These are phyloP conservation scores for Amanita muscaria DNA, from an alignment of 768 basidiomycete genomes.

Conservation along the genomic window DNA sequence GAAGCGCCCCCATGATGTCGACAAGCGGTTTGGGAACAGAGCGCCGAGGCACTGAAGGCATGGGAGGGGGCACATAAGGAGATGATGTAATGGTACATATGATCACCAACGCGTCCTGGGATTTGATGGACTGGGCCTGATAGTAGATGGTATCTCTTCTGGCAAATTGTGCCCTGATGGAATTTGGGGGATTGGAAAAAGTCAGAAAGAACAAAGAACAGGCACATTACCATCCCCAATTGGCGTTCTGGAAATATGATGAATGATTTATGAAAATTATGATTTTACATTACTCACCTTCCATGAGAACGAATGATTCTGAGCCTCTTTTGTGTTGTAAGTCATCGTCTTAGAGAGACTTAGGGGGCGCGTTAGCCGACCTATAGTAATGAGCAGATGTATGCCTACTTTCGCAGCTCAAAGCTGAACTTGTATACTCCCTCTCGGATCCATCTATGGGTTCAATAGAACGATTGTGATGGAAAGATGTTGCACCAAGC, in stretches of 20 bases:
- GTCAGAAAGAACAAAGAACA: background rate
- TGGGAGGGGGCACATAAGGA: constrained; percentile 38
- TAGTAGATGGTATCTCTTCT: constrained; percentile 64
- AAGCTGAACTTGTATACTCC: constrained; percentile 83
- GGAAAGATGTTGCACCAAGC: constrained; percentile 16
- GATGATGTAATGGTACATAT: constrained; percentile 72
- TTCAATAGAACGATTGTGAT: background rate
- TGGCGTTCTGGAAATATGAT: constrained; percentile 47
- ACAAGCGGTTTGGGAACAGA: constrained; percentile 60
- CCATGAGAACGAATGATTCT: constrained; percentile 74
- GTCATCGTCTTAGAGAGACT: constrained; percentile 37
- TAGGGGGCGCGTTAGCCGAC: background rate
- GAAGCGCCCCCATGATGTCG: constrained; percentile 60
- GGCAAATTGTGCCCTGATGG: constrained; percentile 69
- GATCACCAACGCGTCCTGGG: constrained; percentile 64
- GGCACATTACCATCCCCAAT: constrained; percentile 83
- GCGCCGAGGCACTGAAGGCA: constrained; percentile 36
- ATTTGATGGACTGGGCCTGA: constrained; percentile 39
- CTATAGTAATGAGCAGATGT: background rate
- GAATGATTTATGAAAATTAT: background rate
- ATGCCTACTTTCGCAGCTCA: constrained; percentile 58
- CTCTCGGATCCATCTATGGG: constrained; percentile 68
- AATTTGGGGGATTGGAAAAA: background rate
- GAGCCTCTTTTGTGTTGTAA: constrained; percentile 67
- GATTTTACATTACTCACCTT: constrained; percentile 26